These are phyloP conservation scores for Yamadazyma dushanensis DNA, from an alignment of 1,139 yeast genomes.

Conservation along the genomic window DNA sequence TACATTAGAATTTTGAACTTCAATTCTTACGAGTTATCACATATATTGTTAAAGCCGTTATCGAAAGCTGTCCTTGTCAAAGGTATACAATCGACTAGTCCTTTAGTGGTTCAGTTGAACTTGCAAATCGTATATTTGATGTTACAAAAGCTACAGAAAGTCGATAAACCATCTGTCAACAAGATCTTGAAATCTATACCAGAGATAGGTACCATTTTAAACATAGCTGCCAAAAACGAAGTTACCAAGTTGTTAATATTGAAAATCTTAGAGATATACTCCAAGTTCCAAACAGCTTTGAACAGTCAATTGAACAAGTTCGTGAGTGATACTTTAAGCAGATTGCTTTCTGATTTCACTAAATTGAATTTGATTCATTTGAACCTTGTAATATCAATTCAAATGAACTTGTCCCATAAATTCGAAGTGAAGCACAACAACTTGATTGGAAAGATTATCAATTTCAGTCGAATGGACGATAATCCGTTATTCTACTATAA, in stretches of 20 bases:
- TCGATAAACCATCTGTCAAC: conserved; percentile 19
- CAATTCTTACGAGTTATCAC: conserved; percentile 53
- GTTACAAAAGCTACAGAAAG: conserved; percentile 50
- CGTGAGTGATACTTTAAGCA: conserved; percentile 9
- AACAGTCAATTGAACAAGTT: conserved; percentile 10
- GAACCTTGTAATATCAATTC: conserved; percentile 24
- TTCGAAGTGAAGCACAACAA: conserved; percentile 39
- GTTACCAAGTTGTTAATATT: conserved; percentile 8
- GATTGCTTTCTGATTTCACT: conserved; percentile 8
- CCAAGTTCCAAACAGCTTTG: conserved; percentile 10
- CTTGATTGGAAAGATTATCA: conserved; percentile 58
- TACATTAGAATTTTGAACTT: conserved; percentile 58
- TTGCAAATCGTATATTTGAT: conserved; percentile 58
- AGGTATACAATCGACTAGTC: conserved; percentile 54
- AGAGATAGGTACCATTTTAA: conserved; percentile 11
- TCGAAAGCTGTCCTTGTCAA: conserved; percentile 58
- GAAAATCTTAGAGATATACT: conserved; percentile 11
- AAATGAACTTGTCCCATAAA: conserved; percentile 35
- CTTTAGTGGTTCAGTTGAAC: conserved; percentile 64
- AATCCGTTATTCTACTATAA: conserved; percentile 27
- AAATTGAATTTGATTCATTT: conserved; percentile 13
- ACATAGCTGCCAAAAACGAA: conserved; percentile 5
- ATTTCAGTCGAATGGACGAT: conserved; percentile 34
- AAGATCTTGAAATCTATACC: conserved; percentile 13
- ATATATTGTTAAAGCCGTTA: conserved; percentile 67